phyloP scores from a whole-genome alignment of 2,329 filamentous ascomycete species.

The Phialocephala sp. region DNA sequence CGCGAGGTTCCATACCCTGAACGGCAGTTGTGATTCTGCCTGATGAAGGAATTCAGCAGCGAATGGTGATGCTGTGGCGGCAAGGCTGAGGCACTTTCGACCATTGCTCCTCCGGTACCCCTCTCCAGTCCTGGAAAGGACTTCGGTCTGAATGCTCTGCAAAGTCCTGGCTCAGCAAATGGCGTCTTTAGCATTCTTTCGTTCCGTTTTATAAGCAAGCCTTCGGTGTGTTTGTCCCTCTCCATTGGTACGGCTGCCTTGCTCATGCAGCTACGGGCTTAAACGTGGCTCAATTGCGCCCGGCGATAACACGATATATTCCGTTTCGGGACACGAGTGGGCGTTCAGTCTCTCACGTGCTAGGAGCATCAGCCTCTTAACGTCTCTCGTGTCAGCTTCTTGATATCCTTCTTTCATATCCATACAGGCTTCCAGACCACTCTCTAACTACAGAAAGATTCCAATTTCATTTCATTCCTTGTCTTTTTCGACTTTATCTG shows the following conservation, averaged over 20 bases:
- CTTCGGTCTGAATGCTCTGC: not conserved
- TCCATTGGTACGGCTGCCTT: constrained; percentile 7
- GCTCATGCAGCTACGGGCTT: not conserved
- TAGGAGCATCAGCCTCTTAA: not conserved
- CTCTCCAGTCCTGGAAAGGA: not conserved
- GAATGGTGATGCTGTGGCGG: not conserved
- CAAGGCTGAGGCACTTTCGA: not conserved
- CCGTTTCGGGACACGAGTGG: not conserved
- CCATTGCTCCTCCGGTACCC: too few relatives aligned
- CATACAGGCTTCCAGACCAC: not conserved
- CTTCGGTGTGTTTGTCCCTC: not conserved
- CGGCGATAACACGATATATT: not conserved
- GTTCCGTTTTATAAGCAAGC: not conserved
- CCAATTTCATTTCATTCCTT: not conserved
- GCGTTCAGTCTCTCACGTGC: constrained; percentile 2
- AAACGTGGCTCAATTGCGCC: not conserved
- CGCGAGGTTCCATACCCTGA: not conserved
- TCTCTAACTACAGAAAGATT: not conserved
- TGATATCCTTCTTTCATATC: not conserved
- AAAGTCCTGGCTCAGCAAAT: not conserved
- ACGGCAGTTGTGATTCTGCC: not conserved
- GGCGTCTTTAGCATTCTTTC: not conserved
- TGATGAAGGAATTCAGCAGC: not conserved
- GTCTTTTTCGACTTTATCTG: not conserved
- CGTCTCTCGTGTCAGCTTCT: not conserved